These are phyloP conservation scores for Neonectria ditissima DNA, from an alignment of 2,329 filamentous ascomycete species.

Conservation along the genomic window DNA sequence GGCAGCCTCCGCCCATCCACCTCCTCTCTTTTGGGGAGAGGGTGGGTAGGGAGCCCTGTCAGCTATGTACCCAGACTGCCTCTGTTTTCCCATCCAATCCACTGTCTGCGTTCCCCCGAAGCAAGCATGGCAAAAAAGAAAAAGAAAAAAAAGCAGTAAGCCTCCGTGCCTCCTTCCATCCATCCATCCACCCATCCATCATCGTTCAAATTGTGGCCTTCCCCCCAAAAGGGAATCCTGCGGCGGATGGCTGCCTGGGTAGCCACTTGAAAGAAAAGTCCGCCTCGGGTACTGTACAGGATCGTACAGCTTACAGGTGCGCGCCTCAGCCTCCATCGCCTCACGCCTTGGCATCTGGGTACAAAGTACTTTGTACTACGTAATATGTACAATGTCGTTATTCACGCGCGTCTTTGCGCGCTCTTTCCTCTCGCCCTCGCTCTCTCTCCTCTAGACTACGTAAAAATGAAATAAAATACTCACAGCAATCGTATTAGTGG, in stretches of 20 bases:
- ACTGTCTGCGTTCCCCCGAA: slow-evolving; percentile 5
- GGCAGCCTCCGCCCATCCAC: no score
- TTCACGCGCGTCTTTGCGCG: slow-evolving; percentile 15
- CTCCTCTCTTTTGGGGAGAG: no score
- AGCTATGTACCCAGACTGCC: no score
- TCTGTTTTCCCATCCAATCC: slow-evolving; percentile 15
- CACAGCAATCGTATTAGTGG: no score
- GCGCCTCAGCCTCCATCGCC: slow-evolving; percentile 22
- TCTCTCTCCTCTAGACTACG: no score
- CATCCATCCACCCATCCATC: slow-evolving; percentile 6
- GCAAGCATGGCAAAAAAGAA: slow-evolving; percentile 1
- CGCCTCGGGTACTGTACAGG: slow-evolving; percentile 15
- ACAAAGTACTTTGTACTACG: no score
- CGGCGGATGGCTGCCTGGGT: slow-evolving; percentile 3
- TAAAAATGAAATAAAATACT: no score
- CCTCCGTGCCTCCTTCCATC: slow-evolving; percentile 11
- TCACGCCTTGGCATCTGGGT: slow-evolving; percentile 14
- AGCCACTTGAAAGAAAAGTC: neutral
- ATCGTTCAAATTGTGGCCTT: no score
- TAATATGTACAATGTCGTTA: neutral
- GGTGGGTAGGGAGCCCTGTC: no score
- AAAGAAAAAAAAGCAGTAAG: slow-evolving; percentile 11
- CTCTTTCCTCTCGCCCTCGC: neutral
- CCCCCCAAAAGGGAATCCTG: slow-evolving; percentile 19
- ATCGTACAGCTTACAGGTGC: slow-evolving; percentile 17